phyloP scores from a whole-genome alignment of 2,329 filamentous ascomycete species.

The Calonectria hongkongensis region DNA sequence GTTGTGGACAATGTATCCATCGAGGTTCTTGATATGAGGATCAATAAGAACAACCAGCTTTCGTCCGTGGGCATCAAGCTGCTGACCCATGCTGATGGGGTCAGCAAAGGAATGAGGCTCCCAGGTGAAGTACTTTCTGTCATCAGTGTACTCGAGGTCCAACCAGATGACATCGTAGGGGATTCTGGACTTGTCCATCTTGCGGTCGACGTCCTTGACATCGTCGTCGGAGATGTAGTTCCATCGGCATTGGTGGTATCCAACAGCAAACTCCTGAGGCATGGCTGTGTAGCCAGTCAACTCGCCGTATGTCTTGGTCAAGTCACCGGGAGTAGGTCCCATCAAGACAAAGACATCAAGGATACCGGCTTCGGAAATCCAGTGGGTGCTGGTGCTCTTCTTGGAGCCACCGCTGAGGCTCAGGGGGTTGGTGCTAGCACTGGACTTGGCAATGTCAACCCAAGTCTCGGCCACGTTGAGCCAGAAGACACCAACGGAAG shows the following conservation, averaged over 20 bases:
- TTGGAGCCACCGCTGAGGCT: constrained; percentile 81
- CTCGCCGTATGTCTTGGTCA: constrained; percentile 89
- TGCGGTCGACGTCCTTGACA: constrained; percentile 95
- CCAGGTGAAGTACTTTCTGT: constrained; percentile 99
- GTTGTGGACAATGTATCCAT: constrained; percentile 83
- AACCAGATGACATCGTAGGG: constrained; percentile 99
- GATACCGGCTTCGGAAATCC: constrained; percentile 94
- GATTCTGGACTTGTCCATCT: constrained; percentile 96
- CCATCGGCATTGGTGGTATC: constrained; percentile 98
- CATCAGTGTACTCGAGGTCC: constrained; percentile 97
- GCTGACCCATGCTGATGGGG: constrained; percentile 90
- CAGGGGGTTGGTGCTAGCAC: constrained; percentile 83
- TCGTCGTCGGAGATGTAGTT: constrained; percentile 99
- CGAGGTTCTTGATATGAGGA: constrained; percentile 96
- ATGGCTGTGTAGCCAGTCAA: constrained; percentile 94
- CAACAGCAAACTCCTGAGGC: constrained; percentile 93
- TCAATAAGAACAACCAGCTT: constrained; percentile 97
- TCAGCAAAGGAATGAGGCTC: constrained; percentile 91
- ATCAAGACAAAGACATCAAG: constrained; percentile 97
- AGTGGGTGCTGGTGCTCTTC: constrained; percentile 91
- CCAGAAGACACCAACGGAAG: constrained; percentile 97
- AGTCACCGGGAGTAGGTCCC: constrained; percentile 88
- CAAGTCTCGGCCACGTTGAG: constrained; percentile 97
- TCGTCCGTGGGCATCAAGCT: constrained; percentile 88
- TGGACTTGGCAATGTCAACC: constrained; percentile 93